Percentiles rank a stretch among this genome's conserved stretches.
These are phyloP conservation scores for Phytophthora fragariaefolia DNA, from an alignment of 352 stramenopile species.

Conservation along the genomic window DNA sequence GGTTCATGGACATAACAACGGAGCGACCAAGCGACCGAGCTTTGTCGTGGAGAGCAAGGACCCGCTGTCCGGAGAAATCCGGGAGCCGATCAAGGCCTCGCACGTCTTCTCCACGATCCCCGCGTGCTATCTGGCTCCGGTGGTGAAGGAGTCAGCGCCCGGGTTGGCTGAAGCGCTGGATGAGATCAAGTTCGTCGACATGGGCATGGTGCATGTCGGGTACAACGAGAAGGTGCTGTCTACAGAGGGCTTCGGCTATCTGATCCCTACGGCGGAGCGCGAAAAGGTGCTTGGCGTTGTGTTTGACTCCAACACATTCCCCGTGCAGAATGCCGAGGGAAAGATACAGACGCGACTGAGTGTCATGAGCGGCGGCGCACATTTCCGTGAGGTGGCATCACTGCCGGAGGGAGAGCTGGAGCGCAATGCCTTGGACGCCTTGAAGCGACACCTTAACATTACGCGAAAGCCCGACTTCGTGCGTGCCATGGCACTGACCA, in stretches of 20 bases:
- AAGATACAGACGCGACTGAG: conserved; percentile 74
- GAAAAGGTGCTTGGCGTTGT: conserved; percentile 84
- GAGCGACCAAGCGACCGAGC: conserved; percentile 15
- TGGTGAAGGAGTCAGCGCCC: conserved; percentile 53
- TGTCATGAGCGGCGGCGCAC: conserved; percentile 85
- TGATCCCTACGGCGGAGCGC: conserved; percentile 76
- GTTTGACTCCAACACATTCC: conserved; percentile 91
- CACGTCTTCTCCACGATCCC: conserved; percentile 86
- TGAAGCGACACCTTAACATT: conserved; percentile 82
- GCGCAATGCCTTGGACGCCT: conserved; percentile 62
- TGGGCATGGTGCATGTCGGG: conserved; percentile 85
- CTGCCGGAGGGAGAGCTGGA: conserved; percentile 60
- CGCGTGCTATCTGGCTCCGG: conserved; percentile 57
- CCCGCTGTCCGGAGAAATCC: conserved; percentile 28
- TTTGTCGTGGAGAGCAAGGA: conserved; percentile 60
- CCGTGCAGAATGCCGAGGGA: conserved; percentile 64
- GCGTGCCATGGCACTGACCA: conserved; percentile 53
- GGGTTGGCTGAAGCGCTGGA: conserved; percentile 55
- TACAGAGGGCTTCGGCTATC: conserved; percentile 86
- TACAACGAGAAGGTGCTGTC: conserved; percentile 66
- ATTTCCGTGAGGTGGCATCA: conserved; percentile 66
- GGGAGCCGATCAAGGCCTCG: conserved; percentile 53
- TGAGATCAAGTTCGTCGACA: conserved; percentile 80
- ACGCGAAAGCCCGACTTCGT: conserved; percentile 59
- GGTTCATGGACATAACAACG: conserved; percentile 25